Evolutionary conservation across 352 stramenopile species (phyloP).

Genomic region (Globisporangium iwayamae): DNA sequence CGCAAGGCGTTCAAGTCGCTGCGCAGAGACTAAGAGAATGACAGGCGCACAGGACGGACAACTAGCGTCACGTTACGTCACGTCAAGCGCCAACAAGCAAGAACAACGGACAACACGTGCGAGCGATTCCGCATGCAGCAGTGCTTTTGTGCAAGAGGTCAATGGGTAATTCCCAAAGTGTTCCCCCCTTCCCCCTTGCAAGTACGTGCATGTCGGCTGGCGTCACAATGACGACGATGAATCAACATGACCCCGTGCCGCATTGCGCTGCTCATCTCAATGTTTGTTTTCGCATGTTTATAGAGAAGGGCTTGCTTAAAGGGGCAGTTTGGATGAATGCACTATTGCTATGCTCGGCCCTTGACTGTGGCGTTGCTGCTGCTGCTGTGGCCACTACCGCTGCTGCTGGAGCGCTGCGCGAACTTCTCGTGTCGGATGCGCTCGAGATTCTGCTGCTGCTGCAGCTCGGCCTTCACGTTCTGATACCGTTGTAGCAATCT

Average conservation of each 20-base stretch:
- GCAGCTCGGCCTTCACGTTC: slow-evolving; percentile 94
- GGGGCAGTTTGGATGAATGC: not conserved
- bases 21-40: slow-evolving; percentile 46
- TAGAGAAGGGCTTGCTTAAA: not conserved
- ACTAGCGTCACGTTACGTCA: not conserved
- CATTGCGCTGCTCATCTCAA: not conserved
- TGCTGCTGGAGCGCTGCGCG: slow-evolving; percentile 33
- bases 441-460: slow-evolving; percentile 94
- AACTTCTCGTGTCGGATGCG: slow-evolving; percentile 86
- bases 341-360: slow-evolving; percentile 11
- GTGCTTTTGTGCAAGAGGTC: too few relatives aligned
- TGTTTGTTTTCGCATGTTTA: slow-evolving; percentile 6
- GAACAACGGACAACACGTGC: not conserved
- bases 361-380: slow-evolving; percentile 13
- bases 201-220: too few relatives aligned
- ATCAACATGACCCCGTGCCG: not conserved
- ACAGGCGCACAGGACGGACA: too few relatives aligned
- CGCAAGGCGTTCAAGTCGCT: slow-evolving; percentile 86
- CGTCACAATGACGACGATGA: not conserved
- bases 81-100: not conserved
- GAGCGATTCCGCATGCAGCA: not conserved
- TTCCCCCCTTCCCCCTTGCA: too few relatives aligned
- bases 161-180: too few relatives aligned
- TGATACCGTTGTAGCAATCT: slow-evolving; percentile 92
- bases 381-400: not conserved